A percentile compares a stretch with the other conserved stretches of the same genome.
Evolutionary conservation across 306 rosid genomes (phyloP).

Genomic region (Prinsepia uniflora): DNA sequence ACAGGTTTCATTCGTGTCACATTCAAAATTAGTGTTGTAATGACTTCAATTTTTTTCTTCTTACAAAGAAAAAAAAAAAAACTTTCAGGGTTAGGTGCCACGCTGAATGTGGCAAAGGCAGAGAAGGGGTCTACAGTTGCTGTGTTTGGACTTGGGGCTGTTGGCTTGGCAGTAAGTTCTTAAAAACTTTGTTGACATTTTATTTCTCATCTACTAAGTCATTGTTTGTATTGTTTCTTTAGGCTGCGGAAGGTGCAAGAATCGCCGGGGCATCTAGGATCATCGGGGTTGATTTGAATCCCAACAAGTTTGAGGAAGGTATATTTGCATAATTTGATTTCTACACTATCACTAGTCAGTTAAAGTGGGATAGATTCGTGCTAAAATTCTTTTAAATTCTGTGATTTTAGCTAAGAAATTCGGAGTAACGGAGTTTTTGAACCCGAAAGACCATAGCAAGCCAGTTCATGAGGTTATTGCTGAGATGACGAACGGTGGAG

Average conservation of each 20-base stretch:
- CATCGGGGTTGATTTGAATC: conserved; percentile 38
- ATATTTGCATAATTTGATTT: not conserved
- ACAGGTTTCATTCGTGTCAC: conserved; percentile 10
- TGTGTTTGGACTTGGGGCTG: conserved; percentile 33
- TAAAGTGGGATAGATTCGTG: not conserved
- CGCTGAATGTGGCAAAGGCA: conserved; percentile 38
- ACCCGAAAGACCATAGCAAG: conserved; percentile 41
- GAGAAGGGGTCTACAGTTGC: conserved; percentile 35
- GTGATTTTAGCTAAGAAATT: conserved; percentile 38
- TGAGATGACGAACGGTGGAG: not conserved
- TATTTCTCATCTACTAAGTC: not conserved
- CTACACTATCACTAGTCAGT: no score
- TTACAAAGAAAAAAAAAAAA: not conserved
- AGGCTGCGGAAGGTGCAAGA: conserved; percentile 49
- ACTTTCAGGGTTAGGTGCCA: conserved; percentile 32
- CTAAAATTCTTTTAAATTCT: not conserved
- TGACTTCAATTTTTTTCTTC: not conserved
- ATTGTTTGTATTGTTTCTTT: not conserved
- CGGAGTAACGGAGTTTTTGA: conserved; percentile 48
- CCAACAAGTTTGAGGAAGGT: conserved; percentile 35
- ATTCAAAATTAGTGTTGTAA: no score
- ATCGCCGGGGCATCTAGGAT: conserved; percentile 42
- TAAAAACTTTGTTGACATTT: not conserved
- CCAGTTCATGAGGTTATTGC: conserved; percentile 33
- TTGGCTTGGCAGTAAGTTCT: conserved; percentile 42